These are phyloP conservation scores for Zelonia costaricensis DNA, from an alignment of 208 protist genomes.

Conservation along the genomic window DNA sequence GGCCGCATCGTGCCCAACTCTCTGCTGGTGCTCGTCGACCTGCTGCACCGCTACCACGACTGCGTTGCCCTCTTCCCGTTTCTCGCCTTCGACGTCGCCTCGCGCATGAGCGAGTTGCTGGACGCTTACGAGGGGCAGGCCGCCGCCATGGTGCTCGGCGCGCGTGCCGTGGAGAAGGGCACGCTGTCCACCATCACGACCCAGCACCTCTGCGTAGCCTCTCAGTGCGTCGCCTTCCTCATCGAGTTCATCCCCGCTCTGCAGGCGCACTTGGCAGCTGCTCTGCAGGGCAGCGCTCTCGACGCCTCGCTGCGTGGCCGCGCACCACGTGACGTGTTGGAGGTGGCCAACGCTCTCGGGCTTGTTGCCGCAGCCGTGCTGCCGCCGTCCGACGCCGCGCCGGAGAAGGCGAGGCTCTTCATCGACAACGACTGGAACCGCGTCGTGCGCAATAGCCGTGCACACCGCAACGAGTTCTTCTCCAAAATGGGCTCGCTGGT, in stretches of 20 bases:
- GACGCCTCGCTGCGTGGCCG: neutral
- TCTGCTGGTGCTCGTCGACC: conserved; percentile 71
- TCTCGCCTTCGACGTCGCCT: conserved; percentile 79
- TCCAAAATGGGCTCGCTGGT: conserved; percentile 69
- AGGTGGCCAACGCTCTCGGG: conserved; percentile 24
- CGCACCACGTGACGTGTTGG: conserved; percentile 8
- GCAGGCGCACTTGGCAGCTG: conserved; percentile 25
- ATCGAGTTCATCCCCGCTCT: conserved; percentile 69
- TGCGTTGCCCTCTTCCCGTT: conserved; percentile 79
- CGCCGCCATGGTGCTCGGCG: conserved; percentile 80
- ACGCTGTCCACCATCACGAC: conserved; percentile 80
- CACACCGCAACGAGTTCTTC: conserved; percentile 72
- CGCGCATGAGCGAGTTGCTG: conserved; percentile 78
- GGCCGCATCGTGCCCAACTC: conserved; percentile 72
- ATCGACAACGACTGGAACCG: conserved; percentile 63
- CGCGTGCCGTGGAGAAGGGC: conserved; percentile 77
- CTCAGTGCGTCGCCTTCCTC: conserved; percentile 81
- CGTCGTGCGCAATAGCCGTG: conserved; percentile 48
- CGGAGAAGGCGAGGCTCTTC: conserved; percentile 28
- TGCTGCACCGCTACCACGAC: conserved; percentile 75
- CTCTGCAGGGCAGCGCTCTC: neutral
- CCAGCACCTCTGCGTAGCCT: conserved; percentile 81
- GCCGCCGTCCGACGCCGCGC: neutral
- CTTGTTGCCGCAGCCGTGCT: neutral
- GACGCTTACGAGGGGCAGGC: conserved; percentile 71